phyloP scores from a whole-genome alignment of 1,284 basidiomycete species.

The Peniophora sp. region DNA sequence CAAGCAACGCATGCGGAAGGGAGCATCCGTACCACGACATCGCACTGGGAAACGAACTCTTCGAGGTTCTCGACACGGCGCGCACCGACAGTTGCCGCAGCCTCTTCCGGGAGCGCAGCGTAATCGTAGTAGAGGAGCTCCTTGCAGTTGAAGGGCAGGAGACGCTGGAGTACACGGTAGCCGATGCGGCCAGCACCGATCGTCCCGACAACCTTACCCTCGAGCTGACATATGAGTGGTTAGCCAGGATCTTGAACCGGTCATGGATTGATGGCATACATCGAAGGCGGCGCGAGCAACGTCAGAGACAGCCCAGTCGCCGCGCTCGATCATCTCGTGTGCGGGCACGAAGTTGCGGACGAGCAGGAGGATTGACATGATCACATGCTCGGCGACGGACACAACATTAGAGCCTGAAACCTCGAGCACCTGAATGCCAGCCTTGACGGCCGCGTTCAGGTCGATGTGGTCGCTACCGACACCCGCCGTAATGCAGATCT shows the following conservation, averaged over 20 bases:
- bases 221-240: constrained; percentile 31
- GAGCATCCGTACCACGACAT: constrained; percentile 54
- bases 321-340: constrained; percentile 80
- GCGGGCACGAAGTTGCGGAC: constrained; percentile 84
- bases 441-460: constrained; percentile 75
- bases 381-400: constrained; percentile 88
- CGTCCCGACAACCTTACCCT: constrained; percentile 87
- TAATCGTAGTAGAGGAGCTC: constrained; percentile 95
- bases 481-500: constrained; percentile 83
- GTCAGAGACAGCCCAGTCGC: constrained; percentile 82
- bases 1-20: too few relatives aligned
- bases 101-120: constrained; percentile 70
- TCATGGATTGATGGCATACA: constrained; percentile 5
- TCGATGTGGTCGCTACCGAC: constrained; percentile 88
- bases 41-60: constrained; percentile 79
- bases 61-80: constrained; percentile 79
- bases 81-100: constrained; percentile 64
- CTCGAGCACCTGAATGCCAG: constrained; percentile 74
- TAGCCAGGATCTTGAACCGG: too few relatives aligned
- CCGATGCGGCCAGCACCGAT: constrained; percentile 86
- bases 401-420: constrained; percentile 83
- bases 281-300: constrained; percentile 81
- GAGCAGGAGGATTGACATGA: constrained; percentile 79
- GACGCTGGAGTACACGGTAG: constrained; percentile 84
- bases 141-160: constrained; percentile 85